Conservation (phyloP, 192 early-diverging fungal species). For the Coemansia sp. region DNA sequence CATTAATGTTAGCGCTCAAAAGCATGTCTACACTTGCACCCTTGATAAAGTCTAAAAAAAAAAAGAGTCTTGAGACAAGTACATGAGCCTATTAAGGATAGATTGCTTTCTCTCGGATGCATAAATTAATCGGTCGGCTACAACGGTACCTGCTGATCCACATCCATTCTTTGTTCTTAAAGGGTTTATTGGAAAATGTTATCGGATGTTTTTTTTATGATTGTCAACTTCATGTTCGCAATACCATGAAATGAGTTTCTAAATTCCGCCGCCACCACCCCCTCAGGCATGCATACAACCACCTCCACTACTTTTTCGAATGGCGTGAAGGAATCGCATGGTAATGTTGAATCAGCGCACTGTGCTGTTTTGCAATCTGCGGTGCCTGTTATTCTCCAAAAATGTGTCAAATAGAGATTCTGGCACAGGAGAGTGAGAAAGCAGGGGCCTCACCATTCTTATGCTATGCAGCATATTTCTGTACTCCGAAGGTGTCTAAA, state of each 20-base stretch:
- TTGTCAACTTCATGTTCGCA: neutral
- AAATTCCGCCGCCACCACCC: neutral
- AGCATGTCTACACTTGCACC: no score
- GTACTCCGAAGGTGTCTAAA: neutral
- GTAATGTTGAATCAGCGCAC: neutral
- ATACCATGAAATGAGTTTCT: neutral
- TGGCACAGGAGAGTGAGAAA: neutral
- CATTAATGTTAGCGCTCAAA: neutral
- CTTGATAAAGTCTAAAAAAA: no score
- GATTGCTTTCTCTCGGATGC: neutral
- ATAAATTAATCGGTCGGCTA: slow-evolving; percentile 1
- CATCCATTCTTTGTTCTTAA: neutral
- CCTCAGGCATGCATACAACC: neutral
- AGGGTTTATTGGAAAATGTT: no score
- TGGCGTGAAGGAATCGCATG: neutral
- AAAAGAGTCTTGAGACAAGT: neutral
- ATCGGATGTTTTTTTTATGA: neutral
- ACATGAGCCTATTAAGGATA: neutral
- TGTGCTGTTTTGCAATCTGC: neutral
- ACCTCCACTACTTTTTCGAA: neutral
- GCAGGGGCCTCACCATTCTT: neutral
- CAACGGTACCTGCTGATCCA: neutral
- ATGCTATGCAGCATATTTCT: slow-evolving; percentile 2
- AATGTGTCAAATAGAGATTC: neutral
- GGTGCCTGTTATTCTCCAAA: neutral